phyloP scores from a whole-genome alignment of 2,329 filamentous ascomycete species.

The Nannizzia gypsea region DNA sequence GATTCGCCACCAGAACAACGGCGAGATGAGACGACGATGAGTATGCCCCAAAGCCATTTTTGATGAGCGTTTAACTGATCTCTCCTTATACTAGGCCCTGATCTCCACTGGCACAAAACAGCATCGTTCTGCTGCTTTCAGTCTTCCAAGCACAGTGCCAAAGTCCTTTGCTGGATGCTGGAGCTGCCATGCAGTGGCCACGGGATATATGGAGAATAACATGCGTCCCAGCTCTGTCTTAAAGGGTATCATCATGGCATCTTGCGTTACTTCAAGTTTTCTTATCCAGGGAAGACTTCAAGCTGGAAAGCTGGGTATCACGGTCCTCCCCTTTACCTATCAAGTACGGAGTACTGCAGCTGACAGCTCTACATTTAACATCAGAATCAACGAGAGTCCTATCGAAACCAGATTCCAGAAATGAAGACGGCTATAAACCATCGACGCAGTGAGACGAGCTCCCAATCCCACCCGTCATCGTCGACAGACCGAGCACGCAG shows the following conservation, averaged over 20 bases:
- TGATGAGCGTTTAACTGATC: background rate
- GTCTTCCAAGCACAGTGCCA: no score
- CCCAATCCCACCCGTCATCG: no score
- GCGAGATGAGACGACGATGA: background rate
- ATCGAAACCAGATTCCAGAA: no score
- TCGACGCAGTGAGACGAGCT: no score
- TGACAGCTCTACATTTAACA: background rate
- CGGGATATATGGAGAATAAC: background rate
- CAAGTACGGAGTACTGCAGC: background rate
- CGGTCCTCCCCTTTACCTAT: background rate
- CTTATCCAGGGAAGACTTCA: background rate
- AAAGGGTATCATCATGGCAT: background rate
- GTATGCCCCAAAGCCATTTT: background rate
- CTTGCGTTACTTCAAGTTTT: background rate
- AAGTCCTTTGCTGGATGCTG: background rate
- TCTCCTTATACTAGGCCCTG: no score
- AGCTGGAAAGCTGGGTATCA: background rate
- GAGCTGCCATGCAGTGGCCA: background rate
- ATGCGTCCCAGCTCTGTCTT: background rate
- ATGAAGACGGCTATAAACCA: no score
- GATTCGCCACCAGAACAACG: background rate
- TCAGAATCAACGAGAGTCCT: background rate
- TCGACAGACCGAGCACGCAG: no score
- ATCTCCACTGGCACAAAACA: no score
- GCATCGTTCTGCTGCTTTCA: no score